Base-by-base conservation (phyloP, 2,329 filamentous ascomycete genomes). In the Apiospora arundinis region DNA sequence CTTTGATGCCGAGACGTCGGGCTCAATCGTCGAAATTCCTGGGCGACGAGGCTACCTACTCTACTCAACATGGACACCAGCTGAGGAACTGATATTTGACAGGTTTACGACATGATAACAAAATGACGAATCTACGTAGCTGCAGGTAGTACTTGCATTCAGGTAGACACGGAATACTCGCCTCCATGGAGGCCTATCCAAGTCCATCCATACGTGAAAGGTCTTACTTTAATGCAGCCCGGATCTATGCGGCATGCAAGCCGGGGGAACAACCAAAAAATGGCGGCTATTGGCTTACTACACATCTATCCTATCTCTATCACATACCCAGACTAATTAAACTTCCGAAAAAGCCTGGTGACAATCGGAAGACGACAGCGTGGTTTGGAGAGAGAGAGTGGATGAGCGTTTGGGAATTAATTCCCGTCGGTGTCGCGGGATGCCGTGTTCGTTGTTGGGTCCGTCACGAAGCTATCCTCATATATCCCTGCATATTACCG, bases 261-360 rank as follows among this genome's bases (percentile, higher is more conserved):
- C 14, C 52, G 49, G 28, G 28, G 52, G 52, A 60, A 60, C 52
- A 60, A 37, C 32, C 18, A 40, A 52, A 52, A 6, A 14, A 6
- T 63, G 21, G 56, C 56, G 18, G 32, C 28, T 63, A 40, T 63
- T 40, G 32, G 21, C 56, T 63, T 63, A 63, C 56, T 40, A 63
- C 28, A 37, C 28, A 18, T 12, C 14, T n/a, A 4, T 32, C 48
- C n/a, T 25, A 28, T 40, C 45, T 40, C 28, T 23, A 6, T 28
- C 0, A 63, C 49, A 56, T 25, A 16, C 18, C 25, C 1, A 40
- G 28, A 63, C 11, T n/a, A 60, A 40, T 12, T n/a, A 60, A 40
- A 23, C 18, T 48, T 63, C 56, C 56, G 56, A 23, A 63, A 37
- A 63, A 32, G 32, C 32, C 56, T 32, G 49, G 5, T 45, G 42